phyloP scores from a whole-genome alignment of 441 rosid species.

The Adansonia gregorii region DNA sequence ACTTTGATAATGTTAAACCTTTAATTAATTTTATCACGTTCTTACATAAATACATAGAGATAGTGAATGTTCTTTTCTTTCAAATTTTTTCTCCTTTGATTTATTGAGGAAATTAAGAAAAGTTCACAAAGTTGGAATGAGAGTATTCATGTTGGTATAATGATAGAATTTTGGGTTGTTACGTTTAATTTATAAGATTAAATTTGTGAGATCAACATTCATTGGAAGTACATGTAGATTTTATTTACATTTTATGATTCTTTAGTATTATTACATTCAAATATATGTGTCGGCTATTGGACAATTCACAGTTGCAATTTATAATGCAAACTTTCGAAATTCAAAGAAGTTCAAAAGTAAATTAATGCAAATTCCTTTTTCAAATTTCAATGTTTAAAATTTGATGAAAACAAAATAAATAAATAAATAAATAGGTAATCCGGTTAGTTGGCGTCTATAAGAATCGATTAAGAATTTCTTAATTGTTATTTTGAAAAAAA shows the following conservation, averaged over 20 bases:
- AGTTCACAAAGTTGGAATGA: background rate
- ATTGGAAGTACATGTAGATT: background rate
- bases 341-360: background rate
- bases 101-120: background rate
- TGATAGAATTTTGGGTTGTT: background rate
- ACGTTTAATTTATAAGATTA: background rate
- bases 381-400: background rate
- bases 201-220: background rate
- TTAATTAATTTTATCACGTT: no score
- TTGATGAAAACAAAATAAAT: background rate
- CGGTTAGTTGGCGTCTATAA: no score
- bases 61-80: no score
- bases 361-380: background rate
- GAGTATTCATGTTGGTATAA: background rate
- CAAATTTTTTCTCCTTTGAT: no score
- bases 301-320: background rate
- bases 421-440: no score
- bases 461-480: no score
- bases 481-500: no score
- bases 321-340: background rate
- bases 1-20: no score
- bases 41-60: no score
- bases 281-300: background rate
- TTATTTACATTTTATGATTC: background rate
- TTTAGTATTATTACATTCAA: background rate